Evolutionary conservation across 2,329 filamentous ascomycete species (phyloP).

Genomic region (Exophiala spinifera): DNA sequence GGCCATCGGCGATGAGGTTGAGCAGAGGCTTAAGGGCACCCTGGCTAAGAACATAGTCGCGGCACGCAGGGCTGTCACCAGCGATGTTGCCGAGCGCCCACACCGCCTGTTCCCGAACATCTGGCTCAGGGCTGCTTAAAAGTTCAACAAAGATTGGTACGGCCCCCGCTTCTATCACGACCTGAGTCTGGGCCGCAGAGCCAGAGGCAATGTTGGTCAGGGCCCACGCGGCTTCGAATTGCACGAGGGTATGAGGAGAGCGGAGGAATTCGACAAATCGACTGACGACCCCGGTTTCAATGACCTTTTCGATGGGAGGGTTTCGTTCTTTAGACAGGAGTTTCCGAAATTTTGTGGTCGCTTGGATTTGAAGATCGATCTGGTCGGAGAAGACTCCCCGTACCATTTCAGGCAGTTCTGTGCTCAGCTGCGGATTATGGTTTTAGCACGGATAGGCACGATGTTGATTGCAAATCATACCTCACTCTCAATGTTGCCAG

Average conservation of each 20-base stretch:
- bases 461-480: slow-evolving; percentile 68
- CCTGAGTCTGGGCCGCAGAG: slow-evolving; percentile 94
- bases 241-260: slow-evolving; percentile 94
- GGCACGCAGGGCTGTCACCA: slow-evolving; percentile 94
- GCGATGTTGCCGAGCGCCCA: slow-evolving; percentile 99
- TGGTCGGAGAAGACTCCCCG: slow-evolving; percentile 97
- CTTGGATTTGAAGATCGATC: slow-evolving; percentile 95
- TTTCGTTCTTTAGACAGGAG: slow-evolving; percentile 98
- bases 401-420: slow-evolving; percentile 98
- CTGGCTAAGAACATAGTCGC: slow-evolving; percentile 90
- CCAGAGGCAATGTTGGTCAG: slow-evolving; percentile 98
- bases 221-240: slow-evolving; percentile 98
- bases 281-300: slow-evolving; percentile 96
- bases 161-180: slow-evolving; percentile 96
- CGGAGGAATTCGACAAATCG: slow-evolving; percentile 98
- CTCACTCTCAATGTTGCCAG: slow-evolving; percentile 94
- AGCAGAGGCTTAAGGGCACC: slow-evolving; percentile 89
- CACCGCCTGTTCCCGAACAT: slow-evolving; percentile 96
- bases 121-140: slow-evolving; percentile 89
- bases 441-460: slow-evolving; percentile 2
- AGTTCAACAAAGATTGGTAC: slow-evolving; percentile 98
- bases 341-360: slow-evolving; percentile 98
- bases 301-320: slow-evolving; percentile 97
- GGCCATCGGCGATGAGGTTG: slow-evolving; percentile 87
- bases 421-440: slow-evolving; percentile 67